Conservation (phyloP, 345 rosid genomes). For the Aquilaria yunnanensis region DNA sequence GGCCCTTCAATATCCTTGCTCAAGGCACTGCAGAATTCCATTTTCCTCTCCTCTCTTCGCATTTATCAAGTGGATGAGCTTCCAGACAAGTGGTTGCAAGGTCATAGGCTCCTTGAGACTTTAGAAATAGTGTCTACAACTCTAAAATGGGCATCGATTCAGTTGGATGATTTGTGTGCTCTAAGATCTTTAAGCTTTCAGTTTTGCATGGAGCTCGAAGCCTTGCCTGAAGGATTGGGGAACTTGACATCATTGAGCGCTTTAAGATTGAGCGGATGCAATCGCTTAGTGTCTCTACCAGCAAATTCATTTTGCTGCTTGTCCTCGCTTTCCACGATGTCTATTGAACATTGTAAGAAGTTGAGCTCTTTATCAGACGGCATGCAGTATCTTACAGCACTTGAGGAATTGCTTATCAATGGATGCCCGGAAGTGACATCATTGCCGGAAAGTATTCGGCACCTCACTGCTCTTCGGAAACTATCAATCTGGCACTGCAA, state of each 20-base stretch:
- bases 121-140: background rate
- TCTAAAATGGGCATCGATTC: background rate
- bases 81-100: background rate
- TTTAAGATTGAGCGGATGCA: background rate
- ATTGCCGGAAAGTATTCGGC: background rate
- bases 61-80: background rate
- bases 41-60: background rate
- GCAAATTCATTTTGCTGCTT: background rate
- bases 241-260: background rate
- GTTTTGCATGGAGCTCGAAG: background rate
- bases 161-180: background rate
- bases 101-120: background rate
- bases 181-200: background rate
- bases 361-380: background rate
- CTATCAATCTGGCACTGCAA: background rate
- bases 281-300: conserved; percentile 1
- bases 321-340: background rate
- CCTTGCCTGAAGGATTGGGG: background rate
- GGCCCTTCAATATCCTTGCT: background rate
- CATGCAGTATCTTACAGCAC: background rate
- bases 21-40: no score
- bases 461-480: background rate
- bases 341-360: background rate
- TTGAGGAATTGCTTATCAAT: background rate
- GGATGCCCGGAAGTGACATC: conserved; percentile 1